Conservation (phyloP, 345 rosid genomes). For the Rhodamnia rubescens region DNA sequence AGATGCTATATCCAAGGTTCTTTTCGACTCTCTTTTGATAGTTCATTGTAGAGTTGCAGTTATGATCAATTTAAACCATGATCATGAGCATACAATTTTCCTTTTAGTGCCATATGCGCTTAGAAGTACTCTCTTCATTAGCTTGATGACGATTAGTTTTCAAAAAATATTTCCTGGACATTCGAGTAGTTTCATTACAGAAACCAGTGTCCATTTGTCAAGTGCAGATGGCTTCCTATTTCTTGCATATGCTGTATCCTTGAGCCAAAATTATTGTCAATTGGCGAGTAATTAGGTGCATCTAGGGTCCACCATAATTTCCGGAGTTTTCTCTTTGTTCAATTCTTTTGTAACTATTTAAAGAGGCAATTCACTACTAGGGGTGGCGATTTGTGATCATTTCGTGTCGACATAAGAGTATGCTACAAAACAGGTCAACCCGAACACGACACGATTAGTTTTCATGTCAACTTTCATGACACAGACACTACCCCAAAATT, state of each 20-base stretch:
- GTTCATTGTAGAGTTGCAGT: background rate
- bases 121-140: background rate
- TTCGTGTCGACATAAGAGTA: background rate
- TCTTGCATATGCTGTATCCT: background rate
- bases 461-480: background rate
- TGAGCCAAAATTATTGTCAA: background rate
- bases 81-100: background rate
- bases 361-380: background rate
- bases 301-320: background rate
- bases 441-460: background rate
- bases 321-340: background rate
- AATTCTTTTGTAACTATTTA: background rate
- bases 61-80: background rate
- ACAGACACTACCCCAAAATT: background rate
- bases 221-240: background rate
- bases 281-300: background rate
- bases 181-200: background rate
- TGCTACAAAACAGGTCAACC: background rate
- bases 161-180: background rate
- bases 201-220: background rate
- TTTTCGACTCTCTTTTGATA: slow-evolving; percentile 7
- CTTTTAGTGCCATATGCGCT: background rate
- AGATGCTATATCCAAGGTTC: slow-evolving; percentile 86
- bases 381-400: background rate
- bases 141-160: background rate